Conservation (phyloP, 257 asterid species). For the Henckelia pumila region DNA sequence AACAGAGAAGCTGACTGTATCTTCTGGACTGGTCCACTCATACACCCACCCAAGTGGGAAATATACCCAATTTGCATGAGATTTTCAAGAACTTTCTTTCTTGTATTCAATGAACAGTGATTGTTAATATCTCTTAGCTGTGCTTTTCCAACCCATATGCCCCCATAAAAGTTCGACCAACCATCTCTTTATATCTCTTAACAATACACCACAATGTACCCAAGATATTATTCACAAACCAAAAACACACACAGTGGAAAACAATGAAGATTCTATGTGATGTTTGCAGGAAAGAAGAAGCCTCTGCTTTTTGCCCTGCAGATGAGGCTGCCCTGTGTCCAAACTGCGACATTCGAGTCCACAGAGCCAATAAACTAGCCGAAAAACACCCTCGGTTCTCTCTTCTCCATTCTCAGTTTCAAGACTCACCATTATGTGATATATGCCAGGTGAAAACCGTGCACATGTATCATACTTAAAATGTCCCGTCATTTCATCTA, state of each 20-base stretch:
- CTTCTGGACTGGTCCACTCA: neutral
- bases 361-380: slow-evolving; percentile 75
- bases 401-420: slow-evolving; percentile 47
- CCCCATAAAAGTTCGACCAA: neutral
- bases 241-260: neutral
- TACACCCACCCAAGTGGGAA: neutral
- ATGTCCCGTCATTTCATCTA: neutral
- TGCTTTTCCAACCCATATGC: slow-evolving; percentile 1
- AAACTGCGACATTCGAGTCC: slow-evolving; percentile 66
- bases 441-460: slow-evolving; percentile 57
- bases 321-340: slow-evolving; percentile 86
- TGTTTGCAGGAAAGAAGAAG: slow-evolving; percentile 62
- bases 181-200: neutral
- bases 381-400: slow-evolving; percentile 74
- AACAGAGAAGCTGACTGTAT: neutral
- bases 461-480: neutral
- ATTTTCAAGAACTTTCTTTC: neutral
- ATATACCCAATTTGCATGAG: neutral
- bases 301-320: slow-evolving; percentile 68
- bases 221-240: neutral
- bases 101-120: neutral
- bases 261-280: slow-evolving; percentile 81
- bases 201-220: neutral
- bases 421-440: slow-evolving; percentile 62
- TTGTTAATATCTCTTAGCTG: neutral